Conservation (phyloP, 2,329 filamentous ascomycete species). For the Penicillium sp. region DNA sequence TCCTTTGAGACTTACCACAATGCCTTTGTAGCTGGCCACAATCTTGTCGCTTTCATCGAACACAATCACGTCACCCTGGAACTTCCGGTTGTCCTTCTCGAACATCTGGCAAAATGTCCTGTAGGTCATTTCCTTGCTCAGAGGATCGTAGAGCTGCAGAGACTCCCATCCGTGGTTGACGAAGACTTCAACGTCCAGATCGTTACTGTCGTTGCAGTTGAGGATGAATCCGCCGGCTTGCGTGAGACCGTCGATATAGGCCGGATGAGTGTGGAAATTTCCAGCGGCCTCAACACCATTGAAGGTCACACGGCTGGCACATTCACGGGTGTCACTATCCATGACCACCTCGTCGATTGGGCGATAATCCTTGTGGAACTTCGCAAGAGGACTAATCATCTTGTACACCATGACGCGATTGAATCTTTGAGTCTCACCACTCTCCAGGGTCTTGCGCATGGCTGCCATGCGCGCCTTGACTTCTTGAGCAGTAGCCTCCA, state of each 20-base stretch:
- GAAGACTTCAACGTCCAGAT: not conserved
- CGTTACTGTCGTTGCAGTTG: not conserved
- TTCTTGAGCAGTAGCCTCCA: no score
- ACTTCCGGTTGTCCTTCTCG: not conserved
- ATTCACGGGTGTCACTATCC: not conserved
- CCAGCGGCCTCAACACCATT: not conserved
- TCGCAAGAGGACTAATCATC: slow-evolving; percentile 1
- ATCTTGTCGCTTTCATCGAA: not conserved
- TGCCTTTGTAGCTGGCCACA: not conserved
- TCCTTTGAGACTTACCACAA: not conserved
- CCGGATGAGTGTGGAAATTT: not conserved
- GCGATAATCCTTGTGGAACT: not conserved
- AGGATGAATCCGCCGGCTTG: not conserved
- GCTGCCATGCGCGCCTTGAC: no score
- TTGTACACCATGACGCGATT: slow-evolving; percentile 7
- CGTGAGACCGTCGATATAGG: not conserved
- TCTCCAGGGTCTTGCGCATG: not conserved
- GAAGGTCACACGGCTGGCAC: not conserved
- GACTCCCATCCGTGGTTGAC: not conserved
- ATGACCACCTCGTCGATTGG: not conserved
- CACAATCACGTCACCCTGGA: not conserved
- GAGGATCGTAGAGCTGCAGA: not conserved
- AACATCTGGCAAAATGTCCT: not conserved
- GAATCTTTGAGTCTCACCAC: not conserved
- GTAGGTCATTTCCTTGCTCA: not conserved